Percentiles rank a stretch among this genome's conserved stretches.
Conservation (phyloP, 2,329 filamentous ascomycete species). For the Pseudogymnoascus verrucosus region DNA sequence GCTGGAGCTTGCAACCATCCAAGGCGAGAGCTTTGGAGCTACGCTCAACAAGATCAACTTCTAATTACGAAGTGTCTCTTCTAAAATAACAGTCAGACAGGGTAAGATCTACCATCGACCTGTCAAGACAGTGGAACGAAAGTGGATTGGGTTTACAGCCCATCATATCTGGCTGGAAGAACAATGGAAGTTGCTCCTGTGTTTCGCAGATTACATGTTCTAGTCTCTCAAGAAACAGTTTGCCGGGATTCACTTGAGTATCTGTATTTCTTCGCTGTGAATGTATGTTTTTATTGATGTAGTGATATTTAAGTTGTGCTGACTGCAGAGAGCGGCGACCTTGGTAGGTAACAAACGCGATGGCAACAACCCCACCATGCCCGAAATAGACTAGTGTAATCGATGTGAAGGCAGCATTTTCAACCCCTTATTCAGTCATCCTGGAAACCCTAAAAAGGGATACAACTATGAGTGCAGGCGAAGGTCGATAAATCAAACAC, state of each 20-base stretch:
- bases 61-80: not conserved
- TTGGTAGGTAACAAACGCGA: not conserved
- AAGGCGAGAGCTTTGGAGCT: slow-evolving; percentile 81
- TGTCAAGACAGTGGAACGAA: not conserved
- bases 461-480: not conserved
- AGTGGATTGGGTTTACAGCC: not conserved
- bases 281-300: not conserved
- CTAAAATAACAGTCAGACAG: not conserved
- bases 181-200: not conserved
- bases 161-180: not conserved
- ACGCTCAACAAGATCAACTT: slow-evolving; percentile 62
- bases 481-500: not conserved
- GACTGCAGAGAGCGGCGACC: not conserved
- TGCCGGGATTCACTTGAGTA: not conserved
- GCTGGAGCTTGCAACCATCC: slow-evolving; percentile 68
- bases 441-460: not conserved
- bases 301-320: not conserved
- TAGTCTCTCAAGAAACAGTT: not conserved
- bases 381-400: not conserved
- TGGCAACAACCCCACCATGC: not conserved
- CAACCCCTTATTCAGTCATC: not conserved
- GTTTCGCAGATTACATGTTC: not conserved
- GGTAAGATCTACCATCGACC: not conserved
- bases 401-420: not conserved
- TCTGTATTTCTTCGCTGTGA: not conserved